A percentile compares a stretch with the other conserved stretches of the same genome.
Conservation (phyloP, 208 protist species). For the Leishmania aethiopica region DNA sequence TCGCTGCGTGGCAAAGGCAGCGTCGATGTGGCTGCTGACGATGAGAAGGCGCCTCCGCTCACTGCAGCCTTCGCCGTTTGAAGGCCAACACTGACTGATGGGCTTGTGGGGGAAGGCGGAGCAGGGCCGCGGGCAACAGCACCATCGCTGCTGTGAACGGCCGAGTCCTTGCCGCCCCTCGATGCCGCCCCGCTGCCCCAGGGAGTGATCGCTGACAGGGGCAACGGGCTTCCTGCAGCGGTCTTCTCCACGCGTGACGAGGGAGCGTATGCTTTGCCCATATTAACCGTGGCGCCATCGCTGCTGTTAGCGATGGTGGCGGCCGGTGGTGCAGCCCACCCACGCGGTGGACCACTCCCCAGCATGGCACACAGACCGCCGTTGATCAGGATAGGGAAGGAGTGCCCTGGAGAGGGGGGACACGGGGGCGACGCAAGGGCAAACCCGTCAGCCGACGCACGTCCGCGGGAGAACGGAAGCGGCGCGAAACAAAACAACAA, state of each 20-base stretch:
- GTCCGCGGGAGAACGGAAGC: background rate
- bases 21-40: background rate
- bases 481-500: background rate
- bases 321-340: background rate
- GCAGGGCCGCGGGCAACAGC: background rate
- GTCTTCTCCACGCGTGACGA: background rate
- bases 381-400: no score
- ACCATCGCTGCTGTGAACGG: background rate
- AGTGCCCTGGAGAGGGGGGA: background rate
- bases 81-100: background rate
- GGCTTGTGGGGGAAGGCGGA: background rate
- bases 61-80: background rate
- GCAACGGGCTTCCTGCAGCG: background rate
- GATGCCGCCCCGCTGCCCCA: background rate
- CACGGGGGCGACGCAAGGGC: background rate
- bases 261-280: background rate
- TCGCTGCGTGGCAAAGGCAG: constrained; percentile 7
- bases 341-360: background rate
- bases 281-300: background rate
- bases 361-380: background rate
- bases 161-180: background rate
- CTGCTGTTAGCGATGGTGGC: background rate
- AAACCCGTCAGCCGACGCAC: background rate
- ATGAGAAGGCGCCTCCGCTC: background rate
- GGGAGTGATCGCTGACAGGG: background rate